A percentile compares a stretch with the other conserved stretches of the same genome.
Evolutionary conservation across 805 yeast species (phyloP).

Genomic region (Ogataea ramenticola): DNA sequence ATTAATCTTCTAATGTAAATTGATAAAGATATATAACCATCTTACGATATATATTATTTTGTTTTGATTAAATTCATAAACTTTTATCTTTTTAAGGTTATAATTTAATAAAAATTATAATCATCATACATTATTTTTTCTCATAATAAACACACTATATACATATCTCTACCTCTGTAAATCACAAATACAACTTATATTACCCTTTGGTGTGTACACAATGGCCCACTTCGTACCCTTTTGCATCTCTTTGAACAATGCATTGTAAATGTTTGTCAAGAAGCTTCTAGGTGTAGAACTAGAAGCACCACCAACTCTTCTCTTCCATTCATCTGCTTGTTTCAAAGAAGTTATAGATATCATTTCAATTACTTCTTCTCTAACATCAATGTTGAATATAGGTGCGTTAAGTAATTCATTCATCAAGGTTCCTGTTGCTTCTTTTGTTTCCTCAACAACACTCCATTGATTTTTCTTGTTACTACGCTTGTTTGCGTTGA

Average conservation of each 20-base stretch:
- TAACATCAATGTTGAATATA: conserved; percentile 67
- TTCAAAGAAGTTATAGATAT: conserved; percentile 68
- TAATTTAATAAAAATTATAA: too few relatives aligned
- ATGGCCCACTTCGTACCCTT: conserved; percentile 73
- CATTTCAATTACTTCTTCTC: conserved; percentile 82
- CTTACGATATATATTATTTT: background rate
- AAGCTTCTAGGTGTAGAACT: conserved; percentile 76
- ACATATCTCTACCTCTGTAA: conserved; percentile 43
- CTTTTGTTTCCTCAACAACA: conserved; percentile 63
- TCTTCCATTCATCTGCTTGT: conserved; percentile 74
- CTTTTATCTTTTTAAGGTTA: too few relatives aligned
- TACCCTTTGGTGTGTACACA: conserved; percentile 71
- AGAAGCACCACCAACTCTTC: conserved; percentile 79
- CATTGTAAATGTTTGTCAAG: conserved; percentile 63
- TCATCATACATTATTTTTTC: too few relatives aligned
- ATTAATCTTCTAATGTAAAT: conserved; percentile 11
- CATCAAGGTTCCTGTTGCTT: conserved; percentile 49
- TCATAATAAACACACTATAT: too few relatives aligned
- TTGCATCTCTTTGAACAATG: conserved; percentile 64
- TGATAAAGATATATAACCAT: background rate
- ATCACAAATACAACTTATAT: conserved; percentile 60
- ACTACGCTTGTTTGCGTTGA: conserved; percentile 66
- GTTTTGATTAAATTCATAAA: too few relatives aligned
- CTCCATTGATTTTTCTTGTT: conserved; percentile 74
- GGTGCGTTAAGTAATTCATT: conserved; percentile 59